Evolutionary conservation across 805 yeast species (phyloP).

Genomic region (Teunomyces stri): DNA sequence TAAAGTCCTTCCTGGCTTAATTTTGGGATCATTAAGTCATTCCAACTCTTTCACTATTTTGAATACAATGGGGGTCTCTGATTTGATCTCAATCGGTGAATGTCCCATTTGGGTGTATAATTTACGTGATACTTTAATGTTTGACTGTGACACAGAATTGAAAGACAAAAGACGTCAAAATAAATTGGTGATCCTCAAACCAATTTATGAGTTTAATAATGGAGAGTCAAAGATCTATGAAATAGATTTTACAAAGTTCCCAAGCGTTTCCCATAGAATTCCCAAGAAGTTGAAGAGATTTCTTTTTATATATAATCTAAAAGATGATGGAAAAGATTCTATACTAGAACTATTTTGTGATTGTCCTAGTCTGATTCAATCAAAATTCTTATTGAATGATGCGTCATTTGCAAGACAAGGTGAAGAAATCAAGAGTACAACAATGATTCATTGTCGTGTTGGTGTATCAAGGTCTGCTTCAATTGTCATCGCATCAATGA

Average conservation of each 20-base stretch:
- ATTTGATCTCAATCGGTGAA: conserved; percentile 35
- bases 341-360: conserved; percentile 25
- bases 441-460: conserved; percentile 38
- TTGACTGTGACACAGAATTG: conserved; percentile 6
- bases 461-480: conserved; percentile 46
- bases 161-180: not conserved
- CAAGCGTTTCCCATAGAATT: conserved; percentile 1
- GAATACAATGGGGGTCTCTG: conserved; percentile 20
- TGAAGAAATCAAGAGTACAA: conserved; percentile 7
- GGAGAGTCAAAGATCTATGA: conserved; percentile 18
- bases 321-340: conserved; percentile 40
- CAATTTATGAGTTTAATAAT: conserved; percentile 19
- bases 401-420: conserved; percentile 10
- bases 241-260: conserved; percentile 12
- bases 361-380: conserved; percentile 29
- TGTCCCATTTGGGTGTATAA: conserved; percentile 32
- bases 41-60: conserved; percentile 31
- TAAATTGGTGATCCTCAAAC: conserved; percentile 7
- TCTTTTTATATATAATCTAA: conserved; percentile 31
- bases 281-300: conserved; percentile 9
- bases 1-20: conserved; percentile 25
- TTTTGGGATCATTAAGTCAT: conserved; percentile 33
- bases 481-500: conserved; percentile 37
- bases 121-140: conserved; percentile 9
- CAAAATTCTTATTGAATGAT: conserved; percentile 22